Conservation (phyloP, 768 basidiomycete species). For the Suillus hirtellus region DNA sequence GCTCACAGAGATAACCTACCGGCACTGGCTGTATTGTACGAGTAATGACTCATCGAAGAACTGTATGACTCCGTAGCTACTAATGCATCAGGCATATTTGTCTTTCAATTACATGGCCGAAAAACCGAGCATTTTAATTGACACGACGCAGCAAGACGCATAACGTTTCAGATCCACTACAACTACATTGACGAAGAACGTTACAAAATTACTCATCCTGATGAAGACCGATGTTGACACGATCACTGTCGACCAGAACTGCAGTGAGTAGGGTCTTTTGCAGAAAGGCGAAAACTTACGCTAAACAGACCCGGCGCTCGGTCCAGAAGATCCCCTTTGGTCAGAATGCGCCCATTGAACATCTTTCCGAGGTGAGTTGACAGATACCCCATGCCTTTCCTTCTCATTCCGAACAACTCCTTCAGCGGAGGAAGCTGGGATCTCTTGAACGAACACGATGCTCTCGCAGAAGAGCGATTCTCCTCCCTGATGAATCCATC, state of each 20-base stretch:
- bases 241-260: neutral
- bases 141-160: neutral
- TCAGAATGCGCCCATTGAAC: conserved; percentile 29
- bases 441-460: neutral
- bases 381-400: conserved; percentile 39
- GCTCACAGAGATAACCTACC: no score
- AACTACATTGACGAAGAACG: neutral
- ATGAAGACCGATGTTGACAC: neutral
- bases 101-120: no score
- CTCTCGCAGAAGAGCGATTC: neutral
- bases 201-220: neutral
- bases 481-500: conserved; percentile 1
- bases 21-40: no score
- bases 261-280: neutral
- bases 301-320: neutral
- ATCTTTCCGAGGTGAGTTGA: conserved; percentile 44
- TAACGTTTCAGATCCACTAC: neutral
- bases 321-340: conserved; percentile 25
- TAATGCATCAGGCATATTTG: no score
- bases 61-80: no score
- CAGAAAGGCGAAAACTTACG: neutral
- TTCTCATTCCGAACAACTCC: conserved; percentile 23
- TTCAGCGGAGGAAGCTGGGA: conserved; percentile 3
- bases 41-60: no score
- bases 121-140: no score